Evolutionary conservation across 768 basidiomycete species (phyloP).

Genomic region (Phanerodontia chrysosporium): DNA sequence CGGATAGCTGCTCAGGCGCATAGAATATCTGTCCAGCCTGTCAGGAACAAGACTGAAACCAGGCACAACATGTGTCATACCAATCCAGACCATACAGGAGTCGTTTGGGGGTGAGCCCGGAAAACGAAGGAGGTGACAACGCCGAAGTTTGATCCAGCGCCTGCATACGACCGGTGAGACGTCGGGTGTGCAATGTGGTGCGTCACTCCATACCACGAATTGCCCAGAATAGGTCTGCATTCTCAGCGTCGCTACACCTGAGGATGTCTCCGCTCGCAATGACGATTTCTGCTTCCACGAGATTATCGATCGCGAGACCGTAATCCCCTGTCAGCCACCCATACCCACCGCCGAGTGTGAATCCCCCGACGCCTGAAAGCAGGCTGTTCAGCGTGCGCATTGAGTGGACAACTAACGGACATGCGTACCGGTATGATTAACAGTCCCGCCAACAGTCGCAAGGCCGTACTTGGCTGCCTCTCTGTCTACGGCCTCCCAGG

Average conservation of each 20-base stretch:
- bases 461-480: slow-evolving; percentile 21
- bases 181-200: not conserved
- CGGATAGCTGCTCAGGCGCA: not conserved
- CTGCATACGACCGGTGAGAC: slow-evolving; percentile 6
- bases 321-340: slow-evolving; percentile 14
- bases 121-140: slow-evolving; percentile 20
- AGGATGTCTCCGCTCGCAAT: slow-evolving; percentile 15
- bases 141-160: slow-evolving; percentile 25
- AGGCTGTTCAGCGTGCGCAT: not conserved
- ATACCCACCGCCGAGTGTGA: slow-evolving; percentile 11
- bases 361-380: slow-evolving; percentile 11
- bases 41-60: not conserved
- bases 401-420: too few species aligned
- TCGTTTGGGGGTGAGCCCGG: slow-evolving; percentile 7
- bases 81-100: slow-evolving; percentile 6
- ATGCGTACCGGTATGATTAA: slow-evolving; percentile 13
- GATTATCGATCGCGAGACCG: slow-evolving; percentile 18
- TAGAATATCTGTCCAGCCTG: not conserved
- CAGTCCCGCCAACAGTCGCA: slow-evolving; percentile 13
- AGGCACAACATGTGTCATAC: not conserved
- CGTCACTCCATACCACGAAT: slow-evolving; percentile 17
- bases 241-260: slow-evolving; percentile 16
- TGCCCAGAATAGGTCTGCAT: slow-evolving; percentile 29
- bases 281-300: slow-evolving; percentile 8
- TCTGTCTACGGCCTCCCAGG: slow-evolving; percentile 24